phyloP scores from a whole-genome alignment of 169 alveolate genomes.

The Plasmodium adleri region DNA sequence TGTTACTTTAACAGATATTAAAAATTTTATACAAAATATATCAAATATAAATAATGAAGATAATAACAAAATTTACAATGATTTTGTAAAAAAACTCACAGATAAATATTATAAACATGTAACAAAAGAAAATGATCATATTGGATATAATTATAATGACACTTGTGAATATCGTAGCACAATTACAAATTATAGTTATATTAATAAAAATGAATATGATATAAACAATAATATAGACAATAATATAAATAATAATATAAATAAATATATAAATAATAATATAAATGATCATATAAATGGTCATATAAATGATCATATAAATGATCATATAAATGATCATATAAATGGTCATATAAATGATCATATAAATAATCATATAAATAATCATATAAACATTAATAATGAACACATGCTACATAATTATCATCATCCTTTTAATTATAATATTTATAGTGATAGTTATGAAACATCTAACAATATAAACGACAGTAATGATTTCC shows the following conservation, averaged over 20 bases:
- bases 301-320: not conserved
- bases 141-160: not conserved
- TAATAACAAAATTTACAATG: constrained; percentile 2
- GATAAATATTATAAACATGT: not conserved
- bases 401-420: no score
- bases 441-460: no score
- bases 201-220: not conserved
- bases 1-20: not conserved
- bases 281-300: not conserved
- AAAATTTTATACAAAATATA: constrained; percentile 19
- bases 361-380: no score
- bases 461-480: no score
- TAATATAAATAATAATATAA: no score
- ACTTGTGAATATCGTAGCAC: not conserved
- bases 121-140: not conserved
- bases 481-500: no score
- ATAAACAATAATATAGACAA: not conserved
- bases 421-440: no score
- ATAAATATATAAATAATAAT: not conserved
- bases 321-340: not conserved
- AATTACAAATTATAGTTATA: not conserved
- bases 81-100: not conserved
- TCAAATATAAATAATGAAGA: constrained; percentile 3
- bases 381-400: no score
- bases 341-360: no score